These are phyloP conservation scores for Yamadazyma diddensiae DNA, from an alignment of 1,139 yeast species.

Conservation along the genomic window DNA sequence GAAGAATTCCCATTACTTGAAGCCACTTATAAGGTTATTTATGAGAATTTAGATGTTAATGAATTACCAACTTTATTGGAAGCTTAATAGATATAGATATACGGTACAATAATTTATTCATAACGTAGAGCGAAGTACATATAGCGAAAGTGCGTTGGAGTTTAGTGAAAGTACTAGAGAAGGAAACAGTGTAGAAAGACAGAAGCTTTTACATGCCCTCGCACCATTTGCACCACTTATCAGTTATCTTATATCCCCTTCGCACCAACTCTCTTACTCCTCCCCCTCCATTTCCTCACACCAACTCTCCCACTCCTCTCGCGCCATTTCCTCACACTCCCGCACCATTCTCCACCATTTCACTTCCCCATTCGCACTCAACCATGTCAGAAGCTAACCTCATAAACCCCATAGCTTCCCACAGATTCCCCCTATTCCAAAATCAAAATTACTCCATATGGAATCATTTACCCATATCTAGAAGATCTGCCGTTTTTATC, in stretches of 20 bases:
- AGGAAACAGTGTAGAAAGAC: too few species aligned
- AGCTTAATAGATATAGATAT: constrained; percentile 7
- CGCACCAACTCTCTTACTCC: too few species aligned
- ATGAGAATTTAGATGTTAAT: constrained; percentile 53
- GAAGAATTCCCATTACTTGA: constrained; percentile 85
- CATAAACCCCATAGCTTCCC: constrained; percentile 17
- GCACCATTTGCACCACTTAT: too few species aligned
- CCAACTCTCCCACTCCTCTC: too few species aligned
- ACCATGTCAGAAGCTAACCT: not conserved
- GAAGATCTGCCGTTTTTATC: constrained; percentile 77
- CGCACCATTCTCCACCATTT: not conserved
- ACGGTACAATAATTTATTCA: too few species aligned
- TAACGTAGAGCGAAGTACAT: too few species aligned
- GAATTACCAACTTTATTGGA: constrained; percentile 35
- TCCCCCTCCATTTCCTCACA: too few species aligned
- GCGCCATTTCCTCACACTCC: too few species aligned
- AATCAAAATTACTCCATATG: constrained; percentile 44
- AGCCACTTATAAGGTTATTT: constrained; percentile 80
- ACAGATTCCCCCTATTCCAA: constrained; percentile 25
- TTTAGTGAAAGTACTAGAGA: too few species aligned
- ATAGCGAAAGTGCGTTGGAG: too few species aligned
- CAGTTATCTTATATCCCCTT: too few species aligned
- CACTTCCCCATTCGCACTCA: not conserved
- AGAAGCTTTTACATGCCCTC: too few species aligned
- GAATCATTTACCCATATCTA: constrained; percentile 53